Evolutionary conservation across 116 monocot genomes (phyloP).

Genomic region (Trichopus zeylanicus): DNA sequence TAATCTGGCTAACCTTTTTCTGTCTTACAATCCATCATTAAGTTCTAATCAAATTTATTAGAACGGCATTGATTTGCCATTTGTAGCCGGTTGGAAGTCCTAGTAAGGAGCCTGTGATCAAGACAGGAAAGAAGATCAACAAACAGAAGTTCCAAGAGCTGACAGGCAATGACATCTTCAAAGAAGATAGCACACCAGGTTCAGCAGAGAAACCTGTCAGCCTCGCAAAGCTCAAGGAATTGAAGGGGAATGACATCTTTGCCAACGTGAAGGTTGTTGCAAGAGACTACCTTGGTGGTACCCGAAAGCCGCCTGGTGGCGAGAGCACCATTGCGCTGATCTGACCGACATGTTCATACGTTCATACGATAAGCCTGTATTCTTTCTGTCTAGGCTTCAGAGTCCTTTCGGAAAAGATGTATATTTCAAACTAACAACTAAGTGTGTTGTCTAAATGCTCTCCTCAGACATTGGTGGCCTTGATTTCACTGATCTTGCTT

Average conservation of each 20-base stretch:
- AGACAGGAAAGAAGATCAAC: constrained; percentile 54
- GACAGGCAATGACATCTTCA: constrained; percentile 66
- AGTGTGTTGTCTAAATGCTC: not conserved
- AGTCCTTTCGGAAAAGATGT: not conserved
- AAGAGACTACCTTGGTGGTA: constrained; percentile 41
- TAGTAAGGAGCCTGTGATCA: constrained; percentile 35
- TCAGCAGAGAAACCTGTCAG: constrained; percentile 51
- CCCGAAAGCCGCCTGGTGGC: constrained; percentile 47
- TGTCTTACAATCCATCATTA: too few relatives aligned
- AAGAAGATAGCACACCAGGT: constrained; percentile 24
- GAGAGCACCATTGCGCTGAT: constrained; percentile 46
- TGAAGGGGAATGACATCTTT: constrained; percentile 53
- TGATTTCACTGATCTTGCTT: too few relatives aligned
- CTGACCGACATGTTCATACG: constrained; percentile 8
- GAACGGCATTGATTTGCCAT: too few relatives aligned
- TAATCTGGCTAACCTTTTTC: too few relatives aligned
- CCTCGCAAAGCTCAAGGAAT: constrained; percentile 59
- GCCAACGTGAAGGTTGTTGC: constrained; percentile 30
- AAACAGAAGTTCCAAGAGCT: constrained; percentile 58
- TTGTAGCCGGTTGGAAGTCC: constrained; percentile 46
- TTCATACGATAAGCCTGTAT: not conserved
- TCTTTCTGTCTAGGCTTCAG: not conserved
- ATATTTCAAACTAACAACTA: not conserved
- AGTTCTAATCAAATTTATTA: too few relatives aligned
- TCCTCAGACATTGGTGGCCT: too few relatives aligned